A percentile compares a stretch with the other conserved stretches of the same genome.
phyloP scores from a whole-genome alignment of 1,139 yeast species.

The Candida buenavistaensis region DNA sequence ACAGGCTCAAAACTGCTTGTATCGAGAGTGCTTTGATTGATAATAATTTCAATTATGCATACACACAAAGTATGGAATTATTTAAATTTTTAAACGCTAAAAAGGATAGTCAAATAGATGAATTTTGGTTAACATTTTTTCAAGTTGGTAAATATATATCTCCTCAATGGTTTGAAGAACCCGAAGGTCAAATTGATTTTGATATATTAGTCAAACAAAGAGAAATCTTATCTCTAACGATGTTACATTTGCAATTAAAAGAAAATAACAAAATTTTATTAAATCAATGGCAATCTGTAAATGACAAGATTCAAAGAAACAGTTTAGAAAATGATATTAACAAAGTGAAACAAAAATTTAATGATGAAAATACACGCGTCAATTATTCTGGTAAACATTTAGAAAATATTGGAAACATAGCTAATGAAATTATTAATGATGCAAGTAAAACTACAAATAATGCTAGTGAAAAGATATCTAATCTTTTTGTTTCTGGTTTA shows the following conservation, averaged over 20 bases:
- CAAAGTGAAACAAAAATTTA: conserved; percentile 7
- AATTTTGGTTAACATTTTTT: conserved; percentile 58
- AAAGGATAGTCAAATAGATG: conserved; percentile 22
- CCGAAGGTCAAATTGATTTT: conserved; percentile 16
- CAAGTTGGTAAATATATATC: conserved; percentile 60
- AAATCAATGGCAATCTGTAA: conserved; percentile 38
- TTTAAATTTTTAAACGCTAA: conserved; percentile 20
- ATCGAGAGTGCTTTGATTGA: conserved; percentile 59
- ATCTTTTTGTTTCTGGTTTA: conserved; percentile 54
- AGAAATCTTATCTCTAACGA: conserved; percentile 46
- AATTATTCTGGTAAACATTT: conserved; percentile 3
- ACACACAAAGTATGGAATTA: conserved; percentile 33
- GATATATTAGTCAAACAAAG: conserved; percentile 42
- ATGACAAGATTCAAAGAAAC: conserved; percentile 27
- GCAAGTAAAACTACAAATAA: conserved; percentile 35
- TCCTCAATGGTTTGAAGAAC: conserved; percentile 45
- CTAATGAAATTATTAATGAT: conserved; percentile 30
- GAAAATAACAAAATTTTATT: conserved; percentile 34
- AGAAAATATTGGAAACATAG: conserved; percentile 20
- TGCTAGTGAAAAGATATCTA: conserved; percentile 52
- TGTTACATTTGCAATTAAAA: conserved; percentile 19
- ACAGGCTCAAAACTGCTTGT: conserved; percentile 48
- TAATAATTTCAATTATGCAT: conserved; percentile 56
- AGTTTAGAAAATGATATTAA: conserved; percentile 14
- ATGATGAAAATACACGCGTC: conserved; percentile 2